Conservation (phyloP, 768 basidiomycete species). For the Russula earlei region DNA sequence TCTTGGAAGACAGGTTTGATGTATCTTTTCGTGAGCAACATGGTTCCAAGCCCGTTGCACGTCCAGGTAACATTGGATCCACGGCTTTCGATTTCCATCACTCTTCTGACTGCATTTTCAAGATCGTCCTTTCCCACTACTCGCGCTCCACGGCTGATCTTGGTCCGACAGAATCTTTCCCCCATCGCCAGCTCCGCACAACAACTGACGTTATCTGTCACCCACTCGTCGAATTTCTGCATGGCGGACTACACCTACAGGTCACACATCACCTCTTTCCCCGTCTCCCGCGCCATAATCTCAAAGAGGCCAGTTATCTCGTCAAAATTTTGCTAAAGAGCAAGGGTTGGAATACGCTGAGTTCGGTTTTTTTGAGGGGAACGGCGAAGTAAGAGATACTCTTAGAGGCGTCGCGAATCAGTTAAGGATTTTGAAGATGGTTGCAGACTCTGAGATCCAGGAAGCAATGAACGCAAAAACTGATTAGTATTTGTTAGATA, state of each 20-base stretch:
- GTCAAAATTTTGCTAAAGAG: constrained; percentile 86
- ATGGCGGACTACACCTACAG: constrained; percentile 96
- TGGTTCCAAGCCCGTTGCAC: constrained; percentile 84
- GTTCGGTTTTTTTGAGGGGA: constrained; percentile 84
- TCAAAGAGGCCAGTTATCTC: constrained; percentile 68
- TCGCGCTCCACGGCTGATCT: constrained; percentile 89
- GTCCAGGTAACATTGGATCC: constrained; percentile 57
- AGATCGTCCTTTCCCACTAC: constrained; percentile 97
- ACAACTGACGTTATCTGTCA: constrained; percentile 93
- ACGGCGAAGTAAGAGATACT: constrained; percentile 73
- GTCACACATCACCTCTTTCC: constrained; percentile 98
- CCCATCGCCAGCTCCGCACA: constrained; percentile 91
- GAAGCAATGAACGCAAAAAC: constrained; percentile 49
- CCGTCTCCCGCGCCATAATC: constrained; percentile 87
- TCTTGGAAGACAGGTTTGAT: constrained; percentile 57
- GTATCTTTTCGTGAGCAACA: constrained; percentile 79
- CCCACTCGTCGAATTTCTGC: constrained; percentile 74
- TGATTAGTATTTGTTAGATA: constrained; percentile 6
- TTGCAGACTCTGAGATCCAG: constrained; percentile 66
- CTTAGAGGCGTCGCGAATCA: constrained; percentile 83
- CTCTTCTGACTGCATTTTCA: neutral
- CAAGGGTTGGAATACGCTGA: constrained; percentile 82
- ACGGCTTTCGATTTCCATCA: neutral
- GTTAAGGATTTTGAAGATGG: constrained; percentile 68
- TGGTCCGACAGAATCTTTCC: constrained; percentile 85